These are phyloP conservation scores for Williopsis jadinii DNA, from an alignment of 1,139 yeast genomes.

Conservation along the genomic window DNA sequence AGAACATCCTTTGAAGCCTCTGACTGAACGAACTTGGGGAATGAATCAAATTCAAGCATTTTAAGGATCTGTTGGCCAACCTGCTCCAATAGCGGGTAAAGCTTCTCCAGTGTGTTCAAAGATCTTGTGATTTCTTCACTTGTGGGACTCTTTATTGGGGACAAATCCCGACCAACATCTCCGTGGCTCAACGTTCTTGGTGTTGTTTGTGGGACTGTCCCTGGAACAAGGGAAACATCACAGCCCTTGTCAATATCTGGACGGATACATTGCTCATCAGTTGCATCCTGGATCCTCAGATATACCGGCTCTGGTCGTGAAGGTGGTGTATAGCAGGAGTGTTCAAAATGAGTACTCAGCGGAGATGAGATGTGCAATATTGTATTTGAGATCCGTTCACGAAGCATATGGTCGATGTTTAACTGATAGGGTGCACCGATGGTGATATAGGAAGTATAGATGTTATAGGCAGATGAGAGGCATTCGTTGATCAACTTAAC, in stretches of 20 bases:
- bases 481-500: slow-evolving; percentile 44
- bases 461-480: slow-evolving; percentile 49
- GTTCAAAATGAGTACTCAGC: slow-evolving; percentile 11
- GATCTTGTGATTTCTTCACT: slow-evolving; percentile 24
- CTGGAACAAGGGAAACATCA: not conserved
- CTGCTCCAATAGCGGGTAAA: slow-evolving; percentile 34
- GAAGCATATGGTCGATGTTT: slow-evolving; percentile 57
- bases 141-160: slow-evolving; percentile 17
- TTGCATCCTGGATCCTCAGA: not conserved
- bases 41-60: slow-evolving; percentile 68
- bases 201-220: not conserved
- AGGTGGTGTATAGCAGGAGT: not conserved
- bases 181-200: slow-evolving; percentile 4
- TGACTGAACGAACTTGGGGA: slow-evolving; percentile 57
- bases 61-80: slow-evolving; percentile 43
- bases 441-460: slow-evolving; percentile 64
- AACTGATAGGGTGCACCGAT: slow-evolving; percentile 64
- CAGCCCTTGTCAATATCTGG: not conserved
- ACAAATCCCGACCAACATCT: not conserved
- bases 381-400: slow-evolving; percentile 40
- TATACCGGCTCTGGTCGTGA: slow-evolving; percentile 2
- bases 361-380: slow-evolving; percentile 35
- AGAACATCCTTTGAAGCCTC: slow-evolving; percentile 21
- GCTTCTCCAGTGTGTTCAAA: slow-evolving; percentile 29
- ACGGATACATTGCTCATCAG: not conserved